Evolutionary conservation across 495 filamentous ascomycete genomes (phyloP).

Genomic region (Penicilliopsis zonata): DNA sequence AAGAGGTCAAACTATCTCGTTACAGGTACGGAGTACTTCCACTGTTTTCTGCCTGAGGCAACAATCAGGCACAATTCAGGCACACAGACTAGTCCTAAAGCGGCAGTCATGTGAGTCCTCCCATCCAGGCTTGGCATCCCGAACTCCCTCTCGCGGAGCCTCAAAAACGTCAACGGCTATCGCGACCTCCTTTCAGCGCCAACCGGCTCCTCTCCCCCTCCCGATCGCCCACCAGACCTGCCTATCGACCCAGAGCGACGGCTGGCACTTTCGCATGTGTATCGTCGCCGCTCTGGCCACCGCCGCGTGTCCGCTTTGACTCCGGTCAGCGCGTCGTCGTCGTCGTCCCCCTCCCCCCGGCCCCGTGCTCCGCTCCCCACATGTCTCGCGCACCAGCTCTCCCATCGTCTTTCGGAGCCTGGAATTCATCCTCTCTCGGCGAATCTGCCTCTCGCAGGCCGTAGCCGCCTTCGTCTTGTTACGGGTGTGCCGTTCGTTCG

Average conservation of each 20-base stretch:
- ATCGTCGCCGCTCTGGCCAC: conserved; percentile 10
- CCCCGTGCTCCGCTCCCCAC: conserved; percentile 34
- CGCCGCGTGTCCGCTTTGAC: conserved; percentile 13
- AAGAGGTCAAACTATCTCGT: too few species aligned
- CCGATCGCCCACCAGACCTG: conserved; percentile 5
- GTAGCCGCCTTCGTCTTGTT: conserved; percentile 11
- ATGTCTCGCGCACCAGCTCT: conserved; percentile 38
- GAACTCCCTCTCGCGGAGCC: conserved; percentile 18
- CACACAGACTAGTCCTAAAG: conserved; percentile 11
- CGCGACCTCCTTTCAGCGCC: neutral
- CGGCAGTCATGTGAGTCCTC: conserved; percentile 20
- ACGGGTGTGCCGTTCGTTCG: too few species aligned
- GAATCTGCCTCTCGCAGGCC: conserved; percentile 10
- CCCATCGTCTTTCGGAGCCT: conserved; percentile 30
- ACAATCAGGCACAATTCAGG: too few species aligned
- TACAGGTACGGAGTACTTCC: too few species aligned
- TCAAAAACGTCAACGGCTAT: neutral
- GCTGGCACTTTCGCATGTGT: neutral
- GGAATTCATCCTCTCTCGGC: conserved; percentile 17
- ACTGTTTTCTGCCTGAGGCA: too few species aligned
- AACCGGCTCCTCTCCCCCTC: neutral
- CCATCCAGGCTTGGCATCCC: conserved; percentile 32
- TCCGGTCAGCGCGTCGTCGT: conserved; percentile 19
- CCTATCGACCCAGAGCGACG: neutral
- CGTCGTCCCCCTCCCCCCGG: too few species aligned